These are phyloP conservation scores for Exophiala alcalophila DNA, from an alignment of 2,329 filamentous ascomycete genomes.

Conservation along the genomic window DNA sequence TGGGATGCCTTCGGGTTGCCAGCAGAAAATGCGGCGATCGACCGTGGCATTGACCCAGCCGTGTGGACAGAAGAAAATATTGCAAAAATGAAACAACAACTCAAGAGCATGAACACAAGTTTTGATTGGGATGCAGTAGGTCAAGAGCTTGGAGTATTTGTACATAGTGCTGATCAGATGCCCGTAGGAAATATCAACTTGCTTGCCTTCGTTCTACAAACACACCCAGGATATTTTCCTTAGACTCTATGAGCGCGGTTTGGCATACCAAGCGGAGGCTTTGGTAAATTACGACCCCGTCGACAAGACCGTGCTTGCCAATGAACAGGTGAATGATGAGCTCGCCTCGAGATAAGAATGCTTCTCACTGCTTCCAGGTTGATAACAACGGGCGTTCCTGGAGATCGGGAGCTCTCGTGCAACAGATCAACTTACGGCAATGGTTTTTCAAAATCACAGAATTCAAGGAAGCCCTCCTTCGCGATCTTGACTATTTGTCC, in stretches of 20 bases:
- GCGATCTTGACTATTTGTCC: slow-evolving; percentile 66
- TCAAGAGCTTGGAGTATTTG: slow-evolving; percentile 31
- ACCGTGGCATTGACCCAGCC: slow-evolving; percentile 72
- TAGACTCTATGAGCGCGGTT: slow-evolving; percentile 66
- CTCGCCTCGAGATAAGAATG: too few relatives aligned
- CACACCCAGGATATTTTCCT: slow-evolving; percentile 86
- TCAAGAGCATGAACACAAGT: slow-evolving; percentile 72
- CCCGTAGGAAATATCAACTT: slow-evolving; percentile 74
- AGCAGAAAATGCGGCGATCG: slow-evolving; percentile 86
- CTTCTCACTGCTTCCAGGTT: too few relatives aligned
- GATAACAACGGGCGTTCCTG: slow-evolving; percentile 80
- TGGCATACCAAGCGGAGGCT: slow-evolving; percentile 80
- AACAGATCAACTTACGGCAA: slow-evolving; percentile 85
- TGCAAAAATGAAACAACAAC: slow-evolving; percentile 76
- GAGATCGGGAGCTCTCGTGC: slow-evolving; percentile 82
- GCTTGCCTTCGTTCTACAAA: slow-evolving; percentile 80
- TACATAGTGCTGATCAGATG: slow-evolving; percentile 31
- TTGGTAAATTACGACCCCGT: slow-evolving; percentile 88
- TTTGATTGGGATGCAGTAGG: slow-evolving; percentile 82
- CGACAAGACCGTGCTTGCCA: slow-evolving; percentile 84
- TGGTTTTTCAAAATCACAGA: slow-evolving; percentile 87
- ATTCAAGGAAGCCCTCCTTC: slow-evolving; percentile 69
- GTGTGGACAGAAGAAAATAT: slow-evolving; percentile 81
- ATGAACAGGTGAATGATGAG: slow-evolving; percentile 63
- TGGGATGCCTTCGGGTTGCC: slow-evolving; percentile 93